Conservation (phyloP, 768 basidiomycete genomes). For the Lepiota venenata region DNA sequence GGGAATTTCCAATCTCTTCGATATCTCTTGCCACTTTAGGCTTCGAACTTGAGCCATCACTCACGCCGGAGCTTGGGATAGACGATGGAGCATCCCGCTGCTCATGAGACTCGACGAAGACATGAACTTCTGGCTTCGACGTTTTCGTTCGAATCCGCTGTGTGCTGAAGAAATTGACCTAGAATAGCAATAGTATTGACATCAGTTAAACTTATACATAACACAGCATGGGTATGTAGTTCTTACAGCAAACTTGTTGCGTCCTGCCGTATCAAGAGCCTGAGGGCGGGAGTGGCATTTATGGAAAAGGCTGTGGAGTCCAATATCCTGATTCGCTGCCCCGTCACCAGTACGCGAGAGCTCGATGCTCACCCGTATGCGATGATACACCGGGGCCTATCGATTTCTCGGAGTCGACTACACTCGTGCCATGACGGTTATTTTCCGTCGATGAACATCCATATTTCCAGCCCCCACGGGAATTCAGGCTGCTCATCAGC, state of each 20-base stretch:
- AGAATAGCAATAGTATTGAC: background rate
- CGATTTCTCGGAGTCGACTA: background rate
- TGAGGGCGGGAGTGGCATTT: background rate
- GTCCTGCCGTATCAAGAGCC: background rate
- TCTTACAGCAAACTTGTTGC: background rate
- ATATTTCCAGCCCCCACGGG: slow-evolving; percentile 27
- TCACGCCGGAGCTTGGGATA: too few species aligned
- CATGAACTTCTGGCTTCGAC: slow-evolving; percentile 16
- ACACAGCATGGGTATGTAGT: background rate
- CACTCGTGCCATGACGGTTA: slow-evolving; percentile 3
- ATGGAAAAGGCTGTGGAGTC: background rate
- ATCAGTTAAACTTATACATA: background rate
- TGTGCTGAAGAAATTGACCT: background rate
- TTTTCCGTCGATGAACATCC: background rate
- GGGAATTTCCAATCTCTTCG: too few species aligned
- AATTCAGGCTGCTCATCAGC: slow-evolving; percentile 36
- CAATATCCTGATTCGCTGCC: background rate
- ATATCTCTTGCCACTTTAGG: background rate
- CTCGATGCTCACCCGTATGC: too few species aligned
- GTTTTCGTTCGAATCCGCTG: background rate
- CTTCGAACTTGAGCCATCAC: background rate
- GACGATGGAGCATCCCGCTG: slow-evolving; percentile 6
- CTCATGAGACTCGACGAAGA: slow-evolving; percentile 21
- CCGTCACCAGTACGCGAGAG: too few species aligned
- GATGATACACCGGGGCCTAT: background rate